These are phyloP conservation scores for Malassezia japonica DNA, from an alignment of 1,284 basidiomycete genomes.

Conservation along the genomic window DNA sequence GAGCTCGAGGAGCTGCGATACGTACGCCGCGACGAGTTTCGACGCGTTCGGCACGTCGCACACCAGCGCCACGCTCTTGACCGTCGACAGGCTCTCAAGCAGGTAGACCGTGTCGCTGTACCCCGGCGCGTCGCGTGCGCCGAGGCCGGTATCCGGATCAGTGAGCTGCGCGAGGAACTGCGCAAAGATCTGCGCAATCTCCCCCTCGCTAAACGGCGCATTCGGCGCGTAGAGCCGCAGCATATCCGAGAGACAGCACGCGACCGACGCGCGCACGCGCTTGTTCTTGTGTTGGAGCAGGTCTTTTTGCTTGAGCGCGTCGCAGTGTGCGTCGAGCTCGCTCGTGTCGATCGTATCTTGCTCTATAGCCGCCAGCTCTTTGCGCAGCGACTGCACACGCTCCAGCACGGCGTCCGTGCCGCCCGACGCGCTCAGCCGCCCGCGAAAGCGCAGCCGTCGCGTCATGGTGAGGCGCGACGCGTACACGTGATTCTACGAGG, in stretches of 20 bases:
- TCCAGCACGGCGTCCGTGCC: constrained; percentile 31
- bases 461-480: background rate
- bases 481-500: constrained; percentile 3
- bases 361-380: constrained; percentile 70
- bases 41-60: constrained; percentile 81
- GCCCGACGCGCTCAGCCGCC: constrained; percentile 29
- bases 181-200: constrained; percentile 55
- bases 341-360: constrained; percentile 72
- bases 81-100: constrained; percentile 78
- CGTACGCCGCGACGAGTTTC: constrained; percentile 72
- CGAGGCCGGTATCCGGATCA: constrained; percentile 23
- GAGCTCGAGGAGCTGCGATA: constrained; percentile 59
- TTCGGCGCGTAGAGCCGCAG: constrained; percentile 89
- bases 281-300: constrained; percentile 85
- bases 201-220: constrained; percentile 78
- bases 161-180: constrained; percentile 56
- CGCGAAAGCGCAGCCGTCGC: constrained; percentile 21
- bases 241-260: constrained; percentile 88
- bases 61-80: constrained; percentile 86
- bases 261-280: constrained; percentile 83
- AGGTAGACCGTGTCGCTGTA: constrained; percentile 57
- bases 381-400: constrained; percentile 24
- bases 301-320: constrained; percentile 68
- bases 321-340: constrained; percentile 62
- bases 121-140: constrained; percentile 25